These are phyloP conservation scores for Anethum foeniculum DNA, from an alignment of 140 eudicot genomes.

Conservation along the genomic window DNA sequence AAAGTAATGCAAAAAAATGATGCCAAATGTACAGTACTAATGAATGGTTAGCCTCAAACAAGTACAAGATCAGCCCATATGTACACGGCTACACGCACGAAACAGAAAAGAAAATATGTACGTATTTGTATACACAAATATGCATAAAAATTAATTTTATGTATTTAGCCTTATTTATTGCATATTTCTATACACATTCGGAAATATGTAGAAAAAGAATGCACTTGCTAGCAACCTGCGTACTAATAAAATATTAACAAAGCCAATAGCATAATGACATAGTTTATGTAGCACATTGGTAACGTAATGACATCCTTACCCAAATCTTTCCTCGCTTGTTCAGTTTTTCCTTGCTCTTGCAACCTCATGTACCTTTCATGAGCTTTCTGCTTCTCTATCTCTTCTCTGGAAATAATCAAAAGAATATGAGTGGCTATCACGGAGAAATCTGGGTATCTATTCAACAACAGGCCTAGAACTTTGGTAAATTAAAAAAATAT, in stretches of 20 bases:
- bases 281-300: not conserved
- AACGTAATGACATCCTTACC: constrained; percentile 33
- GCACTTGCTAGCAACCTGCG: not conserved
- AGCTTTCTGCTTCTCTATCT: constrained; percentile 82
- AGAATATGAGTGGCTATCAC: not conserved
- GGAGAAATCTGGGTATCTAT: not conserved
- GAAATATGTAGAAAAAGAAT: not conserved
- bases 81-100: not conserved
- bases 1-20: not conserved
- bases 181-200: not conserved
- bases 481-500: not conserved
- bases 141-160: not conserved
- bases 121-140: not conserved
- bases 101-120: not conserved
- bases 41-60: not conserved
- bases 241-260: not conserved
- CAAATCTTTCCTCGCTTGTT: constrained; percentile 89
- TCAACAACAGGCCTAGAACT: not conserved
- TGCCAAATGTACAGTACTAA: not conserved
- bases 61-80: not conserved
- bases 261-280: too few relatives aligned
- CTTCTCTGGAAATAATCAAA: constrained; percentile 50
- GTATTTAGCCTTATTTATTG: too few relatives aligned
- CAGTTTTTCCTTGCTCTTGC: constrained; percentile 98
- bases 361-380: constrained; percentile 96